phyloP scores from a whole-genome alignment of 2,329 filamentous ascomycete species.

The Aureobasidium melanogenum region DNA sequence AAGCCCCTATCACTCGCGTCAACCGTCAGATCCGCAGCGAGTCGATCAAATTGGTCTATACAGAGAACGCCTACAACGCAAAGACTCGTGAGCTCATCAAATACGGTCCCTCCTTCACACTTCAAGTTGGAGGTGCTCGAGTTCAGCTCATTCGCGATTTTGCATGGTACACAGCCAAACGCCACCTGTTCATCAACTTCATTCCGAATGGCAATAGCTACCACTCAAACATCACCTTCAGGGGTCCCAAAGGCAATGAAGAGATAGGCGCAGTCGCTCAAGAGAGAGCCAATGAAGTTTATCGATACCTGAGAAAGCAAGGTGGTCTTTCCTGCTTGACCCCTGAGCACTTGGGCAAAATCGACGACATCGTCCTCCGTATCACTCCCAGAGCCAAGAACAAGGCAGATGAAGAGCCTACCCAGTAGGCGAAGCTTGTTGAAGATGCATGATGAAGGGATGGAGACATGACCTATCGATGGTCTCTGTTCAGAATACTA shows the following conservation, averaged over 20 bases:
- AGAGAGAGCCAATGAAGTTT: not conserved
- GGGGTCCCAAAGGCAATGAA: not conserved
- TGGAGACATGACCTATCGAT: not conserved
- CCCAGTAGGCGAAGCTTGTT: not conserved
- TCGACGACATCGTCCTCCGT: not conserved
- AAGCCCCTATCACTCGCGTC: conserved; percentile 5
- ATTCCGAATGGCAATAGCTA: not conserved
- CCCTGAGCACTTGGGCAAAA: not conserved
- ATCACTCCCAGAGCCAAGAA: not conserved
- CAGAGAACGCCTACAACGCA: not conserved
- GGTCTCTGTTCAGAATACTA: not conserved
- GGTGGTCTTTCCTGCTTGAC: not conserved
- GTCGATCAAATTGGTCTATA: not conserved
- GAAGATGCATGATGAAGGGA: not conserved
- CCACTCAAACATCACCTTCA: not conserved
- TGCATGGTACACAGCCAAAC: not conserved
- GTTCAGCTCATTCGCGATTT: not conserved
- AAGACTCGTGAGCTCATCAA: conserved; percentile 3
- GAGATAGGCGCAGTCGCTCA: not conserved
- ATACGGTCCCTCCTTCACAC: not conserved
- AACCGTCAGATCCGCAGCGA: not conserved
- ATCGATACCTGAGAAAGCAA: not conserved
- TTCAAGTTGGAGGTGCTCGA: not conserved
- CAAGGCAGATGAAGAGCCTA: not conserved
- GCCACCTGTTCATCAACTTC: not conserved